A percentile compares a stretch with the other conserved stretches of the same genome.
Evolutionary conservation across 176 grass and related monocot species (phyloP).

Genomic region (Zizania latifolia): DNA sequence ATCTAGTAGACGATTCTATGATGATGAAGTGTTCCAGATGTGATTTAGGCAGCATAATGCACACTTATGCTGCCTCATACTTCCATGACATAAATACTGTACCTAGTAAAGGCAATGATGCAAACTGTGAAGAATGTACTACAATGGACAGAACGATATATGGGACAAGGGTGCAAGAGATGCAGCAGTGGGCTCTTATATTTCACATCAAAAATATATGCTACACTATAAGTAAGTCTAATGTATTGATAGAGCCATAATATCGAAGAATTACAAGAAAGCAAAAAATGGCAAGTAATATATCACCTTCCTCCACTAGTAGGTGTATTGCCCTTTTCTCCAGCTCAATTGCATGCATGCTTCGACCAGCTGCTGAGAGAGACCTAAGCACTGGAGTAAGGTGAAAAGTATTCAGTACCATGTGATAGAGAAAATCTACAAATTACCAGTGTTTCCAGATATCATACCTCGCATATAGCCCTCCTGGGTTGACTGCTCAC

Average conservation of each 20-base stretch:
- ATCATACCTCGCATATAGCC: conserved; percentile 80
- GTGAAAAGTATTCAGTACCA: conserved; percentile 11
- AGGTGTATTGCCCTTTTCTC: conserved; percentile 85
- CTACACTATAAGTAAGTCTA: neutral
- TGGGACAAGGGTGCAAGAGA: neutral
- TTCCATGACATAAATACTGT: neutral
- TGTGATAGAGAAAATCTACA: neutral
- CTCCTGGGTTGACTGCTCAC: conserved; percentile 78
- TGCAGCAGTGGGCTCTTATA: no score
- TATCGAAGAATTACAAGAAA: neutral
- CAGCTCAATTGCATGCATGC: conserved; percentile 71
- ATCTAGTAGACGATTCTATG: neutral
- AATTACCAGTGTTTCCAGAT: conserved; percentile 10
- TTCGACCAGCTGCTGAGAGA: conserved; percentile 65
- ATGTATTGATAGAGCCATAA: neutral
- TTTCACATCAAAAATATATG: no score
- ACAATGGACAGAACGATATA: neutral
- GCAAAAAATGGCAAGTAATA: conserved; percentile 18
- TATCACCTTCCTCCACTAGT: conserved; percentile 86
- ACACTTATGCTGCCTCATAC: neutral
- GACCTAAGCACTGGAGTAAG: conserved; percentile 65
- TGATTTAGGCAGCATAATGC: no score
- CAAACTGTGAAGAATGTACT: neutral
- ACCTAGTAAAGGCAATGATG: neutral
- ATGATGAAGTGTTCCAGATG: neutral